Conservation (phyloP, 352 stramenopile species). For the Globisporangium nunn region DNA sequence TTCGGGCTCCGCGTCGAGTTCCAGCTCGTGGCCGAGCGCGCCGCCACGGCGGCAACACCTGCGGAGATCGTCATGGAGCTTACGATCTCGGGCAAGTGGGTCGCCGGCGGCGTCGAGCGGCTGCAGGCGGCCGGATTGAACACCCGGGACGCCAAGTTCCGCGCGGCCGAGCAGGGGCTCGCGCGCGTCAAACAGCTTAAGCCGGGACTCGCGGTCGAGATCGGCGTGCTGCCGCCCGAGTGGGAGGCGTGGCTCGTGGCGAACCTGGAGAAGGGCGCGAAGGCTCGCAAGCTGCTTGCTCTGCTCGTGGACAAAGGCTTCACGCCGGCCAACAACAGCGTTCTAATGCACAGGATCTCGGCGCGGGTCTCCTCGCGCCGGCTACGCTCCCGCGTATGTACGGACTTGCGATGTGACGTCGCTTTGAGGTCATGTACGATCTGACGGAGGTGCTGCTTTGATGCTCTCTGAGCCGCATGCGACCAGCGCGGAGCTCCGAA, state of each 20-base stretch:
- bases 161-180: constrained; percentile 47
- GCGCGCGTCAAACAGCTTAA: constrained; percentile 51
- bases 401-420: not conserved
- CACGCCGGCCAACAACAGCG: constrained; percentile 33
- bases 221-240: constrained; percentile 35
- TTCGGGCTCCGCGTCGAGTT: constrained; percentile 44
- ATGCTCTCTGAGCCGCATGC: not conserved
- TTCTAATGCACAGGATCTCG: constrained; percentile 63
- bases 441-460: not conserved
- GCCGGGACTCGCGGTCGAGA: constrained; percentile 45
- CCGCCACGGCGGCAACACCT: constrained; percentile 25
- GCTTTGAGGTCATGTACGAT: not conserved
- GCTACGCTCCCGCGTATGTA: constrained; percentile 36
- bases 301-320: constrained; percentile 59
- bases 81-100: constrained; percentile 44
- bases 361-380: constrained; percentile 36
- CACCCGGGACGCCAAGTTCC: constrained; percentile 70
- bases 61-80: constrained; percentile 41
- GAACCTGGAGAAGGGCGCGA: constrained; percentile 49
- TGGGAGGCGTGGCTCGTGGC: constrained; percentile 58
- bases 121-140: constrained; percentile 41
- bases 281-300: constrained; percentile 40
- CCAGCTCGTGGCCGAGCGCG: constrained; percentile 41
- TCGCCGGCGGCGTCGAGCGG: constrained; percentile 23
- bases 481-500: constrained; percentile 29